phyloP scores from a whole-genome alignment of 208 protist species.

The Leishmania tropica region DNA sequence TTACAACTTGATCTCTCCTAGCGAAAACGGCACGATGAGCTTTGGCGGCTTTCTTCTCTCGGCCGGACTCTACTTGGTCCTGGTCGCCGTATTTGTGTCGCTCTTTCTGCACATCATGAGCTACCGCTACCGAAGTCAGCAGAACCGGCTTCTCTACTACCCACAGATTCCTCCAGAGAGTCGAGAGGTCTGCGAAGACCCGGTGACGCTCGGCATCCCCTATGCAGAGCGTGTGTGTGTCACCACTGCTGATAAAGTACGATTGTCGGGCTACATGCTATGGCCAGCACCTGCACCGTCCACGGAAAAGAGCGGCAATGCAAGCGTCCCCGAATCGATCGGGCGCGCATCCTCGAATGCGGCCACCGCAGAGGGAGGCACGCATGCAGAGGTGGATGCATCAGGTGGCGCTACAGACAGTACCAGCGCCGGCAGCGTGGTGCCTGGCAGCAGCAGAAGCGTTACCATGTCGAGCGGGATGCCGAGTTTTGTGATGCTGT shows the following conservation, averaged over 20 bases:
- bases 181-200: constrained; percentile 57
- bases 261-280: constrained; percentile 75
- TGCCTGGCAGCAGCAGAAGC: not conserved
- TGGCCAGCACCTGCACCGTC: constrained; percentile 48
- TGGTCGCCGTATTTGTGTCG: constrained; percentile 25
- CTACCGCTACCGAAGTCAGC: constrained; percentile 30
- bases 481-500: constrained; percentile 70
- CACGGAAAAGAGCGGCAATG: constrained; percentile 4
- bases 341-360: not conserved
- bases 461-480: not conserved
- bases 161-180: constrained; percentile 66
- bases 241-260: constrained; percentile 64
- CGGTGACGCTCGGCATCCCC: constrained; percentile 46
- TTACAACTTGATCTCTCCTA: not conserved
- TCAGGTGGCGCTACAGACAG: not conserved
- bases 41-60: constrained; percentile 21
- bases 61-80: constrained; percentile 19
- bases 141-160: constrained; percentile 70
- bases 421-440: not conserved
- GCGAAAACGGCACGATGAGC: constrained; percentile 5
- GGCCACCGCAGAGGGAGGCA: not conserved
- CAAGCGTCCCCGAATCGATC: not conserved
- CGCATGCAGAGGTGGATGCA: not conserved
- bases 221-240: constrained; percentile 74
- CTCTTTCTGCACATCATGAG: constrained; percentile 24